These are phyloP conservation scores for Phaeophleospora eucalypticola DNA, from an alignment of 2,329 filamentous ascomycete species.

Conservation along the genomic window DNA sequence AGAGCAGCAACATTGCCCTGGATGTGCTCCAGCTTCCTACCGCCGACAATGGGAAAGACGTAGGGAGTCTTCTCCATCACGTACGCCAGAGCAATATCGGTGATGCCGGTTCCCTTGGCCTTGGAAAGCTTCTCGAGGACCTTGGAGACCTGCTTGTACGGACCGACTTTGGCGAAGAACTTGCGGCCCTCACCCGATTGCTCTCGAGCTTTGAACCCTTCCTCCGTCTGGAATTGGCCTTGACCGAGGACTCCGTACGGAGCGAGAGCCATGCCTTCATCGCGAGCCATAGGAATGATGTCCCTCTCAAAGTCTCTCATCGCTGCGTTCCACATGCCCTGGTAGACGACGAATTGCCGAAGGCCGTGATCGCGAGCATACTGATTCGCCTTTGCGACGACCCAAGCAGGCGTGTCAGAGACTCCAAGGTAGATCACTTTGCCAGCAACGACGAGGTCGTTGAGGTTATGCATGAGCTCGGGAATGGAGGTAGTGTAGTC, in stretches of 20 bases:
- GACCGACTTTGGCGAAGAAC: constrained; percentile 27
- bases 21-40: constrained; percentile 64
- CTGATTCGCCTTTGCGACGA: constrained; percentile 17
- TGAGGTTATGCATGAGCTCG: constrained; percentile 65
- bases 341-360: constrained; percentile 65
- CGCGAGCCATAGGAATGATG: constrained; percentile 57
- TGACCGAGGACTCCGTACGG: constrained; percentile 52
- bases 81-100: constrained; percentile 57
- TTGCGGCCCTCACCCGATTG: constrained; percentile 30
- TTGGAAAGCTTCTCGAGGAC: constrained; percentile 58
- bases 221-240: constrained; percentile 40
- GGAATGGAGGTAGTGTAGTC: constrained; percentile 44
- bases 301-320: constrained; percentile 48
- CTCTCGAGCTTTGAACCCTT: constrained; percentile 43
- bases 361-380: constrained; percentile 65
- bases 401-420: constrained; percentile 66
- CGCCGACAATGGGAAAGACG: constrained; percentile 69
- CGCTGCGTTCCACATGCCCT: constrained; percentile 51
- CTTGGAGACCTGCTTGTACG: constrained; percentile 41
- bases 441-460: constrained; percentile 54
- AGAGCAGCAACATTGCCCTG: constrained; percentile 66
- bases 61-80: constrained; percentile 62
- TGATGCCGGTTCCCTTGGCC: constrained; percentile 43
- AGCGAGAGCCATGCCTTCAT: constrained; percentile 56
- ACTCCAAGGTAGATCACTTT: constrained; percentile 66